phyloP scores from a whole-genome alignment of 2,329 filamentous ascomycete species.

The Pleurostoma richardsiae region DNA sequence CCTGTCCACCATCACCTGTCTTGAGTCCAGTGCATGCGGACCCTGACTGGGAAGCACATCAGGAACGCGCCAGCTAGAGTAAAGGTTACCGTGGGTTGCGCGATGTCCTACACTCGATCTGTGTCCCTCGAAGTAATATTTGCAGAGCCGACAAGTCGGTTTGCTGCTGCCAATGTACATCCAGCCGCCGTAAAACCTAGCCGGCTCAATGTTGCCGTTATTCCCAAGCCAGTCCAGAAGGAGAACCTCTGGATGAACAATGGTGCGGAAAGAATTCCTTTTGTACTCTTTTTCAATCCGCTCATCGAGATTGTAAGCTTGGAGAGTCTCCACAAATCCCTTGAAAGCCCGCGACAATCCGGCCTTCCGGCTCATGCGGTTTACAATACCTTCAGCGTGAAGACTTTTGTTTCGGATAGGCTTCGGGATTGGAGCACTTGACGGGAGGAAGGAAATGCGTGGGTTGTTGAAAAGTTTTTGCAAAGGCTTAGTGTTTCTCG shows the following conservation, averaged over 20 bases:
- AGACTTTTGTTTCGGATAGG: conserved; percentile 2
- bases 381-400: conserved; percentile 10
- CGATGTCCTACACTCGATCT: conserved; percentile 6
- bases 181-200: conserved; percentile 12
- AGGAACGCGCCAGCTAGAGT: conserved; percentile 11
- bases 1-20: conserved; percentile 1
- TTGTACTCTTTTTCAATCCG: background rate
- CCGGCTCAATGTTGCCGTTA: background rate
- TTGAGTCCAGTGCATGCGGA: conserved; percentile 9
- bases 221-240: conserved; percentile 10
- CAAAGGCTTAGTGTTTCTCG: conserved; percentile 3
- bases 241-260: conserved; percentile 14
- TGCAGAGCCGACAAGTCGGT: conserved; percentile 14
- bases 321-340: conserved; percentile 2
- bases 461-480: conserved; percentile 9
- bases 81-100: conserved; percentile 12
- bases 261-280: conserved; percentile 4
- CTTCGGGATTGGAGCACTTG: conserved; percentile 1
- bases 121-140: conserved; percentile 12
- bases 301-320: conserved; percentile 8
- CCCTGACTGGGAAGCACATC: conserved; percentile 7
- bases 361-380: conserved; percentile 5
- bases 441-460: conserved; percentile 5
- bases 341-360: conserved; percentile 1
- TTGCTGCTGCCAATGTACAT: conserved; percentile 17